phyloP scores from a whole-genome alignment of 1,284 basidiomycete species.

The Stygiomarasmius scandens region DNA sequence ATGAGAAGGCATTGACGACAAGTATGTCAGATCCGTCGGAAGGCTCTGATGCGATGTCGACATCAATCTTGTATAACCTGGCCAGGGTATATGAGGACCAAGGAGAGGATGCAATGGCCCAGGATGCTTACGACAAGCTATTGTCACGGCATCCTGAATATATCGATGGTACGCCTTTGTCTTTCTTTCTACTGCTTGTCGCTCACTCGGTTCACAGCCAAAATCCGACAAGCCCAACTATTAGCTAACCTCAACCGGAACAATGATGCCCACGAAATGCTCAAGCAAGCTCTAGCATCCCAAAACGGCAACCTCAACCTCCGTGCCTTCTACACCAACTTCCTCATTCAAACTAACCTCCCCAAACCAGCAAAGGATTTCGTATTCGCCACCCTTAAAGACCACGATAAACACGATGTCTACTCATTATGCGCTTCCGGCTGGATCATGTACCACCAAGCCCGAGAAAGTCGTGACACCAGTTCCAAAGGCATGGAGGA shows the following conservation, averaged over 20 bases:
- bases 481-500: conserved; percentile 67
- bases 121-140: conserved; percentile 84
- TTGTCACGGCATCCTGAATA: conserved; percentile 89
- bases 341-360: conserved; percentile 78
- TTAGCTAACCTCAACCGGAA: conserved; percentile 66
- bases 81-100: conserved; percentile 86
- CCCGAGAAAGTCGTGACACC: conserved; percentile 73
- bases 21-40: conserved; percentile 42
- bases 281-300: conserved; percentile 84
- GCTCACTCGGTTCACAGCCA: conserved; percentile 57
- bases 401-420: conserved; percentile 83
- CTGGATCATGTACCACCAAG: conserved; percentile 82
- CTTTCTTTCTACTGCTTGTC: conserved; percentile 9
- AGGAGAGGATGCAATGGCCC: conserved; percentile 71
- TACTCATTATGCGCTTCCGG: conserved; percentile 90
- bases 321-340: conserved; percentile 86
- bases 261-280: conserved; percentile 81
- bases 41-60: conserved; percentile 70
- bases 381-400: conserved; percentile 81
- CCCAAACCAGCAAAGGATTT: conserved; percentile 82
- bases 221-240: conserved; percentile 86
- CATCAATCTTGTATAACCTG: conserved; percentile 86
- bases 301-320: conserved; percentile 76
- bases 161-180: conserved; percentile 74
- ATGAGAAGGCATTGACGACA: conserved; percentile 69